A percentile compares a stretch with the other conserved stretches of the same genome.
These are phyloP conservation scores for Pelargonium cotyledonis DNA, from an alignment of 441 rosid genomes.

Conservation along the genomic window DNA sequence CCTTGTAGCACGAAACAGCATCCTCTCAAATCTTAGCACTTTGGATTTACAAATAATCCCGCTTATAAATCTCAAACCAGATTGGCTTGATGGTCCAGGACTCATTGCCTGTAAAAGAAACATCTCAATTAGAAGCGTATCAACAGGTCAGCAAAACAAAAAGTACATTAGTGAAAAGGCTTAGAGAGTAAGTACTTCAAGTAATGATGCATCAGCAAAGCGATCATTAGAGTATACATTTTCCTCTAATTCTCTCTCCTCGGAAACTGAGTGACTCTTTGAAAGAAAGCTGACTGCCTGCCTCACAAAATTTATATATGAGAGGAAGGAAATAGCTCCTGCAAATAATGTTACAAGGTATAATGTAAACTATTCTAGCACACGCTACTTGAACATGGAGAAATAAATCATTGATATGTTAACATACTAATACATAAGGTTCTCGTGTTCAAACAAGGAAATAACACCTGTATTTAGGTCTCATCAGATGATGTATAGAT, in stretches of 20 bases:
- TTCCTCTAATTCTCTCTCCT: conserved; percentile 80
- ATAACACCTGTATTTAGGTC: background rate
- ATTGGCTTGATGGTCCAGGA: conserved; percentile 51
- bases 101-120: conserved; percentile 58
- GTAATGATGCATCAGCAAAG: conserved; percentile 49
- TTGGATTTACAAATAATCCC: conserved; percentile 82
- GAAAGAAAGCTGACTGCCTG: conserved; percentile 80
- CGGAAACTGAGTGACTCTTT: conserved; percentile 51
- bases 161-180: conserved; percentile 18
- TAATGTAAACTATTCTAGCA: too few species aligned
- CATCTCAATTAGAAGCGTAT: conserved; percentile 15
- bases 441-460: background rate
- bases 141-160: conserved; percentile 16
- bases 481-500: background rate
- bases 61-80: conserved; percentile 85
- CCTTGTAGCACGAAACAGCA: conserved; percentile 92
- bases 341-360: conserved; percentile 3
- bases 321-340: conserved; percentile 8
- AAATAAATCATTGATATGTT: background rate
- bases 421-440: background rate
- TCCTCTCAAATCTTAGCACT: conserved; percentile 81
- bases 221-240: conserved; percentile 44
- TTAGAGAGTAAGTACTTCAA: conserved; percentile 48
- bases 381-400: too few species aligned
- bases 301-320: conserved; percentile 12